Evolutionary conservation across 345 rosid genomes (phyloP).

Genomic region (Isatis tinctoria): DNA sequence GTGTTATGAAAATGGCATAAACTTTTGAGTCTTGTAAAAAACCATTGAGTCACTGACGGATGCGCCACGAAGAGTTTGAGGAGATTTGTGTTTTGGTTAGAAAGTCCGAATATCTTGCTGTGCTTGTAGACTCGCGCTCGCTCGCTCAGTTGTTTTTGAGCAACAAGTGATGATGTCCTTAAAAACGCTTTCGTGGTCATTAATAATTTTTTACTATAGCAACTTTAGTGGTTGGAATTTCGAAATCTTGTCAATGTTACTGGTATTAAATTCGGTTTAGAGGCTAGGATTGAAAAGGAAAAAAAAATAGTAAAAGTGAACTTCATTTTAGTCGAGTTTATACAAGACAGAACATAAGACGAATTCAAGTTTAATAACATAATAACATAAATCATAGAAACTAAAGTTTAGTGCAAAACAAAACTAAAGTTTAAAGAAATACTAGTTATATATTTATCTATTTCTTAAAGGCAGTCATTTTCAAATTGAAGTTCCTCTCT

Average conservation of each 20-base stretch:
- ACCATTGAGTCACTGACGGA: not conserved
- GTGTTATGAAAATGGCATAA: not conserved
- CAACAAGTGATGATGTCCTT: constrained; percentile 45
- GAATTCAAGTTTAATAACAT: not conserved
- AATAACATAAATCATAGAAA: not conserved
- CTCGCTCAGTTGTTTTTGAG: constrained; percentile 63
- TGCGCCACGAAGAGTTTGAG: not conserved
- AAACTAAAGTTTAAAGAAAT: not conserved
- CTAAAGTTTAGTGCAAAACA: too few relatives aligned
- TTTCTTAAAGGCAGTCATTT: not conserved
- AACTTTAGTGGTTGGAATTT: not conserved
- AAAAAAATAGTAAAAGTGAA: too few relatives aligned
- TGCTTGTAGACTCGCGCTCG: constrained; percentile 64
- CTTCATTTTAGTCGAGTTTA: too few relatives aligned
- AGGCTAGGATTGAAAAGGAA: too few relatives aligned
- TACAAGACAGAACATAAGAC: too few relatives aligned
- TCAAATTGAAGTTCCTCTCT: not conserved
- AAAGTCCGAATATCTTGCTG: constrained; percentile 61
- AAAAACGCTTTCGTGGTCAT: constrained; percentile 14
- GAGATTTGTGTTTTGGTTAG: constrained; percentile 67
- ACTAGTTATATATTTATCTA: too few relatives aligned
- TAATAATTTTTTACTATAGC: not conserved
- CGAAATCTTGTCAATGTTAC: too few relatives aligned
- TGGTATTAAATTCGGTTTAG: too few relatives aligned
- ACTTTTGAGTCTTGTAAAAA: not conserved